These are phyloP conservation scores for Amanita subjunquillea DNA, from an alignment of 768 basidiomycete genomes.

Conservation along the genomic window DNA sequence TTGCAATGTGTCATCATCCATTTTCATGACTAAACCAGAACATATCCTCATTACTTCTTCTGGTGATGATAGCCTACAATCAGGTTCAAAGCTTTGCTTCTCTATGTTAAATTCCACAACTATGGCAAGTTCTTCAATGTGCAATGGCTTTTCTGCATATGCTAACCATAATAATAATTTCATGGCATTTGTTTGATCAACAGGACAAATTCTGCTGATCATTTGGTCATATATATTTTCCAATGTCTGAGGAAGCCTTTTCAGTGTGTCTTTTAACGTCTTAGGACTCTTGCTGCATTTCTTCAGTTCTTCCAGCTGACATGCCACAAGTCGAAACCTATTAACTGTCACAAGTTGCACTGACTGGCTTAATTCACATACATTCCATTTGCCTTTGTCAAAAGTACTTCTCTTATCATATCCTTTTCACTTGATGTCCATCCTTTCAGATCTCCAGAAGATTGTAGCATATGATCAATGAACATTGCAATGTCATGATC, in stretches of 20 bases:
- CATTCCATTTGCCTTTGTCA: neutral
- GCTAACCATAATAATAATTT: neutral
- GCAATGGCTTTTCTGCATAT: neutral
- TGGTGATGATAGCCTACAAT: neutral
- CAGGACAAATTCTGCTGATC: neutral
- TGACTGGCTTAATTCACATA: neutral
- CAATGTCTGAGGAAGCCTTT: neutral
- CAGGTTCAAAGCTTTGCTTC: neutral
- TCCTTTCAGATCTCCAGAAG: neutral
- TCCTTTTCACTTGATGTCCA: neutral
- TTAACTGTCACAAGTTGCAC: neutral
- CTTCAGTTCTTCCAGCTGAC: conserved; percentile 1
- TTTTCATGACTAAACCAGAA: neutral
- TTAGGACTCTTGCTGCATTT: neutral
- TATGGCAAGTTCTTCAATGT: neutral
- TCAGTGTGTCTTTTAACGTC: neutral
- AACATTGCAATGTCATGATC: neutral
- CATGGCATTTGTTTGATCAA: neutral
- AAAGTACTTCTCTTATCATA: neutral
- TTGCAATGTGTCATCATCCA: neutral
- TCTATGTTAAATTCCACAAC: neutral
- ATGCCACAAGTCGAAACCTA: neutral
- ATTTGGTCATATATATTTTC: neutral
- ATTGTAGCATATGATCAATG: neutral
- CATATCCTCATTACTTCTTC: neutral